Evolutionary conservation across 1,284 basidiomycete genomes (phyloP).

Genomic region (Tremellales sp.): DNA sequence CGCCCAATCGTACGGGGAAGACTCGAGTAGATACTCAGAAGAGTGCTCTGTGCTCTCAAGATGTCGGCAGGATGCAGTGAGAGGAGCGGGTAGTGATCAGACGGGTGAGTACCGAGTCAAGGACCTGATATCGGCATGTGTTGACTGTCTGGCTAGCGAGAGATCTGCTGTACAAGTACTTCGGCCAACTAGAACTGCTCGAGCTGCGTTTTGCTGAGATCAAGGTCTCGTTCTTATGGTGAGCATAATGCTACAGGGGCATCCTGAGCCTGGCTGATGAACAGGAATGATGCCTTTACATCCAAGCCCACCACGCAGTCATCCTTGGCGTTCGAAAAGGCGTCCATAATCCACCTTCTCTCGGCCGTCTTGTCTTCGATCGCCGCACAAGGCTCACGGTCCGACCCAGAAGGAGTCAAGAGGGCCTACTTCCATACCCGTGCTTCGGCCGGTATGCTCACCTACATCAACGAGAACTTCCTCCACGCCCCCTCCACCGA

Average conservation of each 20-base stretch:
- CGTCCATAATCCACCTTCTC: slow-evolving; percentile 95
- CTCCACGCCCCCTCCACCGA: slow-evolving; percentile 97
- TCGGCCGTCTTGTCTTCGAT: slow-evolving; percentile 89
- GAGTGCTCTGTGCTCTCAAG: slow-evolving; percentile 82
- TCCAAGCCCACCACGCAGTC: slow-evolving; percentile 88
- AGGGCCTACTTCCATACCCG: slow-evolving; percentile 88
- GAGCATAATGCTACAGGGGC: slow-evolving; percentile 12
- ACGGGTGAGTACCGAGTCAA: slow-evolving; percentile 62
- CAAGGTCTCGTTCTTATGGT: slow-evolving; percentile 88
- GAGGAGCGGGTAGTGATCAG: slow-evolving; percentile 87
- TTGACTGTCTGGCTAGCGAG: slow-evolving; percentile 55
- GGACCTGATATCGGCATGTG: no score
- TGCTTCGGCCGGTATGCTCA: slow-evolving; percentile 94
- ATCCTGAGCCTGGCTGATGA: slow-evolving; percentile 1
- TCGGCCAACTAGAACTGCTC: slow-evolving; percentile 95
- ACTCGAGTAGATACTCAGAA: slow-evolving; percentile 75
- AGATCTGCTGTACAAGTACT: slow-evolving; percentile 97
- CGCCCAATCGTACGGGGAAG: slow-evolving; percentile 88
- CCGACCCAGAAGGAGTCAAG: slow-evolving; percentile 83
- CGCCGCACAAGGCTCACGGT: slow-evolving; percentile 65
- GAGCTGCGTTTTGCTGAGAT: slow-evolving; percentile 97
- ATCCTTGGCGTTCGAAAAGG: slow-evolving; percentile 97
- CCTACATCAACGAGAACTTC: slow-evolving; percentile 99
- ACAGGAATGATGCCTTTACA: slow-evolving; percentile 88
- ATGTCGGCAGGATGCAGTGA: slow-evolving; percentile 89